These are phyloP conservation scores for Sclerotinia minor DNA, from an alignment of 2,329 filamentous ascomycete genomes.

Conservation along the genomic window DNA sequence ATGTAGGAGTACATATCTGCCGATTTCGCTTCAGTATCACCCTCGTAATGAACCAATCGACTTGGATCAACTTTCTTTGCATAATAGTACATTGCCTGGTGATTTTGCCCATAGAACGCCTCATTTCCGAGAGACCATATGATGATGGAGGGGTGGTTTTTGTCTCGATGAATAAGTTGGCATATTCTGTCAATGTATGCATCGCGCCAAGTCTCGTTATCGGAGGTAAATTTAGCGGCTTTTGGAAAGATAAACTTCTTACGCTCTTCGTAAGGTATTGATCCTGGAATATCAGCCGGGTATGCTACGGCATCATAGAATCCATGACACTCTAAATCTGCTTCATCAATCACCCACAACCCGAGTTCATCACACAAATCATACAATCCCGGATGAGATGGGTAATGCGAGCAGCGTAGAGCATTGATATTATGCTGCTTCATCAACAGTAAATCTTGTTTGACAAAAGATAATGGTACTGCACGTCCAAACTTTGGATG, in stretches of 20 bases:
- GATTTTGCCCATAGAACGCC: conserved; percentile 69
- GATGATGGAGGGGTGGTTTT: conserved; percentile 69
- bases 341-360: conserved; percentile 59
- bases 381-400: conserved; percentile 60
- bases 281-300: conserved; percentile 54
- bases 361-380: conserved; percentile 66
- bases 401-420: conserved; percentile 67
- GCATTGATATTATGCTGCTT: conserved; percentile 72
- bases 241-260: conserved; percentile 56
- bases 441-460: conserved; percentile 64
- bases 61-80: conserved; percentile 51
- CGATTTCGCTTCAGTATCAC: conserved; percentile 51
- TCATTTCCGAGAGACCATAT: conserved; percentile 76
- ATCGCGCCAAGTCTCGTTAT: conserved; percentile 60
- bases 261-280: conserved; percentile 60
- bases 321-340: conserved; percentile 55
- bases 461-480: conserved; percentile 56
- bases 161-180: conserved; percentile 66
- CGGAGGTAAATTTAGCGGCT: conserved; percentile 59
- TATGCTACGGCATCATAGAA: conserved; percentile 47
- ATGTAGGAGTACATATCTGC: conserved; percentile 58
- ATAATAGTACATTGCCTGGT: conserved; percentile 64
- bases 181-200: conserved; percentile 68
- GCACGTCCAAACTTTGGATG: conserved; percentile 48
- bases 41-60: conserved; percentile 59